phyloP scores from a whole-genome alignment of 768 basidiomycete species.

The Mycena epipterygia region DNA sequence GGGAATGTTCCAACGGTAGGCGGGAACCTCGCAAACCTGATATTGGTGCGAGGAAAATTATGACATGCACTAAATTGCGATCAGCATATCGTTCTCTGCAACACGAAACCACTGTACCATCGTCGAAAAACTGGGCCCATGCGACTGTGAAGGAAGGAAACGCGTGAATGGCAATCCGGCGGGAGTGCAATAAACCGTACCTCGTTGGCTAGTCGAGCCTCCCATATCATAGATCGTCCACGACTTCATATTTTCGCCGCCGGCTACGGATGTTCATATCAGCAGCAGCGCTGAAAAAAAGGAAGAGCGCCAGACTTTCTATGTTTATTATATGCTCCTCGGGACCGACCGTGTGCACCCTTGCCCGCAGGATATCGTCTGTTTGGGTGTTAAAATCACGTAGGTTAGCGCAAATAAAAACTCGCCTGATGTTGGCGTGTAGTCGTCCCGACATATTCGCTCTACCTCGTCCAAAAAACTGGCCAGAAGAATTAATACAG shows the following conservation, averaged over 20 bases:
- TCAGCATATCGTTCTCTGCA: neutral
- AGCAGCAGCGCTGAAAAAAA: neutral
- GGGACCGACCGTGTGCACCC: slow-evolving; percentile 74
- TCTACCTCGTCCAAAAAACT: slow-evolving; percentile 73
- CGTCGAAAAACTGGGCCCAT: slow-evolving; percentile 81
- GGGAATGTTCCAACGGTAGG: neutral
- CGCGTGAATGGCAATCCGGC: neutral
- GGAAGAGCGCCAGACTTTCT: slow-evolving; percentile 51
- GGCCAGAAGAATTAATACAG: neutral
- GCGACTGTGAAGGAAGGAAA: slow-evolving; percentile 54
- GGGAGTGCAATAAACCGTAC: slow-evolving; percentile 45
- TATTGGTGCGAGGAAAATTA: slow-evolving; percentile 77
- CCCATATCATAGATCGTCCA: slow-evolving; percentile 82
- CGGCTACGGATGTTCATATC: neutral
- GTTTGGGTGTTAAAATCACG: slow-evolving; percentile 7
- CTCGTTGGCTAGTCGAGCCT: slow-evolving; percentile 69
- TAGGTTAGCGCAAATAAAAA: slow-evolving; percentile 9
- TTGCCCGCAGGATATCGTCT: slow-evolving; percentile 76
- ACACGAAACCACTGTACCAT: slow-evolving; percentile 63
- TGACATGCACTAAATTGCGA: slow-evolving; percentile 62
- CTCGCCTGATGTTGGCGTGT: slow-evolving; percentile 66
- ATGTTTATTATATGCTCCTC: slow-evolving; percentile 72
- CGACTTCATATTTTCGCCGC: slow-evolving; percentile 52
- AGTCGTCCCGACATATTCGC: slow-evolving; percentile 64
- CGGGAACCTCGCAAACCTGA: slow-evolving; percentile 46